Base-by-base conservation (phyloP, 192 early-diverging fungal species). In the Podila minutissima region DNA sequence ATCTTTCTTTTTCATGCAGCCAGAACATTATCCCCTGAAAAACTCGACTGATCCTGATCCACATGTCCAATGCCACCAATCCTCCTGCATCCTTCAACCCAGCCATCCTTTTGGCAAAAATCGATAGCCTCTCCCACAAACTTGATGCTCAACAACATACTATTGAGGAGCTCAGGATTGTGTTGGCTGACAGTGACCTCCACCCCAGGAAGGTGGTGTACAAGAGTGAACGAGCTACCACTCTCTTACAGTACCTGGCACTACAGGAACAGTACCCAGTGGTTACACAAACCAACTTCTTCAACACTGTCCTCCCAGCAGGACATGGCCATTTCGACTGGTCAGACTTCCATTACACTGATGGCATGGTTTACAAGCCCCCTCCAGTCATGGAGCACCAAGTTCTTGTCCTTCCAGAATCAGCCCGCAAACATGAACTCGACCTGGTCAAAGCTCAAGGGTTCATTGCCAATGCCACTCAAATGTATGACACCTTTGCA, bases 341-440 rank as follows among this genome's bases (percentile, higher is more conserved):
- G 64, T 26, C 35, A 26, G 64, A 65, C 28, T 65, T 29, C 24
- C 46, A 65, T 46, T 49, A 65, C 46, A 65, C 48, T 6, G 64
- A 65, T 0, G 64, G 64, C 26, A 50, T 65, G 63, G 41, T 28
- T 22, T 64, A 64, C 63, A 48, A 38, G 12, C 63, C 63, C n/a
- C 63, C 41, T 26, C 10, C 63, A 37, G 64, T 65, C 15, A 2
- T 65, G n/a, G 38, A 49, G 17, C 46, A 65, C 28, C 28, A 37
- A 9, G 38, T 41, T 0, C 48, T 67, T 6, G 11, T 24, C 31
- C 51, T 57, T 9, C 6, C 50, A 37, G 65, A 20, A 2, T 0
- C 51, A 10, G 10, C 31, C 7, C 50, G 33, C 29, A 26, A 31
- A 32, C 65, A 67, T 19, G 65, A 67, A 2, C 4, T 6, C 31